Conservation (phyloP, 371 early-diverging fungal genomes). For the Mucor indicus region DNA sequence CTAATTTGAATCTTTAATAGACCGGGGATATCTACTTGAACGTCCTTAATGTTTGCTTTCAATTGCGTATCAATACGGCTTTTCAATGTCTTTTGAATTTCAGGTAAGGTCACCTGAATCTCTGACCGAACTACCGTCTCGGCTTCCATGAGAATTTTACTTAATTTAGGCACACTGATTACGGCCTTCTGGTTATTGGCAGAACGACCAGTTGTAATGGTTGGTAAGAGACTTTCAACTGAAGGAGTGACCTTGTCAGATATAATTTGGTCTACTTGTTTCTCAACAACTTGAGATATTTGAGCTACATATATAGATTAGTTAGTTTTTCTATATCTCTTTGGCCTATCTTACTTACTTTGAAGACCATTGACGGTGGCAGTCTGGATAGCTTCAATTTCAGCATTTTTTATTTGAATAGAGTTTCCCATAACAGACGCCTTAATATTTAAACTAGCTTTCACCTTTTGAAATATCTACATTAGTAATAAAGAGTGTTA, state of each 20-base stretch:
- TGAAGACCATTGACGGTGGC: neutral
- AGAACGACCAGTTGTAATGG: neutral
- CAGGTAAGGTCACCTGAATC: neutral
- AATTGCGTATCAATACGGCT: neutral
- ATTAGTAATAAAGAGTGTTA: neutral
- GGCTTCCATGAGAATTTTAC: neutral
- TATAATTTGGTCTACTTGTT: slow-evolving; percentile 2
- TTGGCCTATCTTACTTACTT: neutral
- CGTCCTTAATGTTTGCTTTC: slow-evolving; percentile 4
- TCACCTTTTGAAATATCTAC: slow-evolving; percentile 4
- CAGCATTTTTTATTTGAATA: neutral
- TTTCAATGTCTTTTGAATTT: slow-evolving; percentile 1
- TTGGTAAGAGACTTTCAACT: no score
- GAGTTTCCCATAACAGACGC: neutral
- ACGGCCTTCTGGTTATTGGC: neutral
- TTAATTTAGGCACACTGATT: neutral
- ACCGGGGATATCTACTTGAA: slow-evolving; percentile 10
- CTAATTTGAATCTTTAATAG: slow-evolving; percentile 2
- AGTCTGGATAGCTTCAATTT: slow-evolving; percentile 5
- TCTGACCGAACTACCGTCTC: neutral
- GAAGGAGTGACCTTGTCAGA: neutral
- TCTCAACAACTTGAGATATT: neutral
- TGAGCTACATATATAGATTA: neutral
- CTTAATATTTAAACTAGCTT: neutral
- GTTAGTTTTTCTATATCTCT: neutral